Evolutionary conservation across 441 rosid genomes (phyloP).

Genomic region (Croton setiger): DNA sequence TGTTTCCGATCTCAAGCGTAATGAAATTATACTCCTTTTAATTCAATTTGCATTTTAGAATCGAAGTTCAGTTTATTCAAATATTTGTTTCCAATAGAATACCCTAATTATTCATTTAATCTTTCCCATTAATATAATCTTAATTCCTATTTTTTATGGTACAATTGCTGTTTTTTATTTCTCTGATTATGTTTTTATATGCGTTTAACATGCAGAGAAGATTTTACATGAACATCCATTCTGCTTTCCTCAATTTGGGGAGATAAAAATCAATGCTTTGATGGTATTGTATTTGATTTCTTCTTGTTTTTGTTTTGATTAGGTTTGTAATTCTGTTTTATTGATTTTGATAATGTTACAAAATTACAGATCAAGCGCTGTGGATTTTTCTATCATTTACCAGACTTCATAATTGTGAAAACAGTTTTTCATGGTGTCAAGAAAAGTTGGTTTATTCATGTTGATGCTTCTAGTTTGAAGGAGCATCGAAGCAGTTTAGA

Average conservation of each 20-base stretch:
- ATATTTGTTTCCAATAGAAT: not conserved
- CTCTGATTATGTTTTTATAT: not conserved
- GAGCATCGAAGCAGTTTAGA: conserved; percentile 12
- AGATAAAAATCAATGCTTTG: conserved; percentile 41
- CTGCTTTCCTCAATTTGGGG: conserved; percentile 48
- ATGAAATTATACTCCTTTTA: not conserved
- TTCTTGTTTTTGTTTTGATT: not conserved
- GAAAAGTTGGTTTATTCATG: conserved; percentile 44
- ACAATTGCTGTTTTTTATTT: not conserved
- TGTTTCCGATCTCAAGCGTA: conserved; percentile 54
- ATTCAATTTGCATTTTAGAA: not conserved
- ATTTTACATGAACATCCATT: conserved; percentile 39
- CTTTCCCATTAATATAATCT: too few species aligned
- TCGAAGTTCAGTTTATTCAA: not conserved
- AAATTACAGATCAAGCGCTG: conserved; percentile 46
- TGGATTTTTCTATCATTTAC: conserved; percentile 41
- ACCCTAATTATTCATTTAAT: not conserved
- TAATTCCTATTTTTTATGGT: not conserved
- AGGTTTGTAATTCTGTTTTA: not conserved
- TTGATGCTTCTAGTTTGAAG: conserved; percentile 39
- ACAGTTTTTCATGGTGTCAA: conserved; percentile 44
- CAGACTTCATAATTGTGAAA: conserved; percentile 46
- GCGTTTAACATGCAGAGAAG: conserved; percentile 35
- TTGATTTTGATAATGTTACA: not conserved
- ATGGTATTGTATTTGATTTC: conserved; percentile 35